A percentile compares a stretch with the other conserved stretches of the same genome.
phyloP scores from a whole-genome alignment of 495 filamentous ascomycete genomes.

The Podospora comata region DNA sequence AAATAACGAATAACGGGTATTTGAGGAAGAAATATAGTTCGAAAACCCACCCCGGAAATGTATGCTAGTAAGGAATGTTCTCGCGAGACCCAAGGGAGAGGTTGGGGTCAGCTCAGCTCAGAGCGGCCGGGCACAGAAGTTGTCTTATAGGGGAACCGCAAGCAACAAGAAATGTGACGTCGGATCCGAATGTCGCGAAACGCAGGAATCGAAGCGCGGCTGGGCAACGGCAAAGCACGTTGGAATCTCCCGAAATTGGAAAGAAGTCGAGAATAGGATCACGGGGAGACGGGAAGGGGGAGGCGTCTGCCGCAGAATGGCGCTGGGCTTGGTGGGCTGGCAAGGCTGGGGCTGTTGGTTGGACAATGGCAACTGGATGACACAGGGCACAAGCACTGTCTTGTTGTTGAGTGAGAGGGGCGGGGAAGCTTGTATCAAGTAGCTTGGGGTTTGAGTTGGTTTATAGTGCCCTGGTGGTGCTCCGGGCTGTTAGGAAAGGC shows the following conservation, averaged over 20 bases:
- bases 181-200: conserved; percentile 17
- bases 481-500: no score
- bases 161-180: conserved; percentile 17
- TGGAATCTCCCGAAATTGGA: conserved; percentile 13
- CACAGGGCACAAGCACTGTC: no score
- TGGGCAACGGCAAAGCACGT: conserved; percentile 21
- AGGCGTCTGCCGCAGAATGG: conserved; percentile 27
- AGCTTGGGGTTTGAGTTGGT: not conserved
- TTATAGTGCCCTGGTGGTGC: not conserved
- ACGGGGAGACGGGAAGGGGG: conserved; percentile 24
- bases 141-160: conserved; percentile 19
- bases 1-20: conserved; percentile 1
- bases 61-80: conserved; percentile 4
- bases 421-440: not conserved
- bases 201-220: conserved; percentile 10
- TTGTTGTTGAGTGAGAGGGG: not conserved
- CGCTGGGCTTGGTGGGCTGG: not conserved
- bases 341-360: not conserved
- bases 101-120: conserved; percentile 9
- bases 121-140: conserved; percentile 10
- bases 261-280: conserved; percentile 15
- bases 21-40: not conserved
- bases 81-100: conserved; percentile 12
- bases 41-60: not conserved
- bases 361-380: not conserved